These are phyloP conservation scores for Solanum neorickii DNA, from an alignment of 257 asterid genomes.

Conservation along the genomic window DNA sequence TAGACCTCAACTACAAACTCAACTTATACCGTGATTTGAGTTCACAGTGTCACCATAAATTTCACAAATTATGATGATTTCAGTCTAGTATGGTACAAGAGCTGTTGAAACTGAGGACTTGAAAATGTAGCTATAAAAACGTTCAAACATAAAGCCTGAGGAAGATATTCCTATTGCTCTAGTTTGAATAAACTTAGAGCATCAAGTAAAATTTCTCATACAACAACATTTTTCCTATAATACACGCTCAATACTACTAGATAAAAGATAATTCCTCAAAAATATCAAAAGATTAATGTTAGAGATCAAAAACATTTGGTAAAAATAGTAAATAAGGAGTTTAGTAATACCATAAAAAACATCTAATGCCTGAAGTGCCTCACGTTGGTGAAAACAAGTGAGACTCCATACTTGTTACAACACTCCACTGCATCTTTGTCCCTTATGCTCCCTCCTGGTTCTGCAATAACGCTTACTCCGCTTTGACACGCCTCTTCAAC, in stretches of 20 bases:
- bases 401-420: slow-evolving; percentile 75
- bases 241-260: not conserved
- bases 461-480: slow-evolving; percentile 66
- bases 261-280: not conserved
- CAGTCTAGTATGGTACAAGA: not conserved
- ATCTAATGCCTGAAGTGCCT: slow-evolving; percentile 91
- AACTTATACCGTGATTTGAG: not conserved
- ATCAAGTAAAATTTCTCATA: not conserved
- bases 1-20: not conserved
- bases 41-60: too few relatives aligned
- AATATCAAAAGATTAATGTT: not conserved
- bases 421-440: slow-evolving; percentile 81
- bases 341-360: not conserved
- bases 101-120: too few relatives aligned
- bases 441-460: slow-evolving; percentile 91
- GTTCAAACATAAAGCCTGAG: not conserved
- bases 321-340: not conserved
- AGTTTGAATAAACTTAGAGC: not conserved
- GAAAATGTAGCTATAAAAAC: too few relatives aligned
- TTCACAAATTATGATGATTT: too few relatives aligned
- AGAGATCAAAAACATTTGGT: not conserved
- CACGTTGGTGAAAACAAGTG: slow-evolving; percentile 64
- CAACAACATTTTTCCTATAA: not conserved
- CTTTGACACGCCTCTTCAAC: slow-evolving; percentile 95
- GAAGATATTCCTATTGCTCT: not conserved